Evolutionary conservation across 2,329 filamentous ascomycete genomes (phyloP), one percentile per base, ranked within the genome.

Genomic region (Pleomassaria siparia): DNA sequence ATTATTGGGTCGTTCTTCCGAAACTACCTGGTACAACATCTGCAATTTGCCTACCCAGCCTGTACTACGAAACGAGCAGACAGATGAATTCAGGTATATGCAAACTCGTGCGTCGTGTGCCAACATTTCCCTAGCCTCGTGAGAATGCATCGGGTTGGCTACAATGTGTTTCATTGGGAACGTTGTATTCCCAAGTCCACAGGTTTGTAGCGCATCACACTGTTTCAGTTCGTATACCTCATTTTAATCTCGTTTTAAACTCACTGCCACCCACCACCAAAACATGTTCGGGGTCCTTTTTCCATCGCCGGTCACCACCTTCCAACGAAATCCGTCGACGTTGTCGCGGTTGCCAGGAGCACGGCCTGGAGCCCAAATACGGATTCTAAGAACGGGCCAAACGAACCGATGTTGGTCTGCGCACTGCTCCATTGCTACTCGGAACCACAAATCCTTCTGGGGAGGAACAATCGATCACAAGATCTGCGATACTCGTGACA

Each of bases 211-310:
- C 42, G 45, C 52, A 50, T 39, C 24, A 49, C 43, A 24, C 43
- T 43, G 59, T 62, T 62, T 62, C 59, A 62, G 52, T 46, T 46
- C 30, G 21, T 47, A 41, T 41, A 20, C 46, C 46, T 37, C 35
- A 37, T 37, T 37, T 37, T 37, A 37, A 9, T 15, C n/a, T 37
- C 29, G 13, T 6, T 4, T n/a, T 7, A 30, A n/a, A 30, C 29
- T 41, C 29, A n/a, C 29, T 30, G 29, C 10, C 13, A 30, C 5
- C 29, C 12, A 30, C 29, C 24, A 24, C 35, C 35, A 20, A 3
- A 15, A 7, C 4, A 22, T 37, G 29, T 20, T 18, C 32, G 3
- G 12, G 18, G 35, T 7, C 10, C 35, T 37, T 22, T 24, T 15
- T 4, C 35, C 18, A 11, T 22, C 35, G 10, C 9, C 18, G 24